Conservation (phyloP, 106 monocot genomes). For the Acanthochlamys bracteata region DNA sequence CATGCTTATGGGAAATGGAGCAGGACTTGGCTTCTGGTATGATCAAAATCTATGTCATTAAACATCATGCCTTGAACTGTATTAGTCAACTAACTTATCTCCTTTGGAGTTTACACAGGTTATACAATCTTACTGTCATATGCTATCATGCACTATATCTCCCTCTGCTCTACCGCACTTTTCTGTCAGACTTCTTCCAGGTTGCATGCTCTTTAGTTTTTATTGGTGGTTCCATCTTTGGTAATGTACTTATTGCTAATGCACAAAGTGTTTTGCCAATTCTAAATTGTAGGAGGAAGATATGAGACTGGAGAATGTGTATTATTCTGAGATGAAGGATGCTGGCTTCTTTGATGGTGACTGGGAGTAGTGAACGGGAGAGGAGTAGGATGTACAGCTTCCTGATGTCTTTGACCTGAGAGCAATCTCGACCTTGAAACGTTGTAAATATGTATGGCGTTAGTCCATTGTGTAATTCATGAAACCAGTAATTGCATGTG, state of each 20-base stretch:
- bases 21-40: conserved; percentile 78
- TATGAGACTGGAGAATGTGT: conserved; percentile 76
- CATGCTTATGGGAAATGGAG: conserved; percentile 56
- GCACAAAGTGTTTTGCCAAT: too few species aligned
- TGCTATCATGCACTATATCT: conserved; percentile 93
- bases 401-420: background rate
- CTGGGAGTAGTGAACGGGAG: conserved; percentile 51
- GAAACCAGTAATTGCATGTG: too few species aligned
- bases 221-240: too few species aligned
- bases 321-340: conserved; percentile 99
- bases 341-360: conserved; percentile 95
- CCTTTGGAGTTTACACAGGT: conserved; percentile 25
- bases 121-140: conserved; percentile 55
- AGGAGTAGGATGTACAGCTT: too few species aligned
- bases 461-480: background rate
- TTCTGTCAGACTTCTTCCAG: conserved; percentile 94
- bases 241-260: too few species aligned
- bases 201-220: conserved; percentile 18
- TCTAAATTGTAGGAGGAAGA: conserved; percentile 65
- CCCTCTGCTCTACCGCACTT: conserved; percentile 78
- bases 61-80: background rate
- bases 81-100: background rate
- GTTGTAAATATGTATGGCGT: background rate
- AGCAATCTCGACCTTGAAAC: background rate
- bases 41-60: background rate